Base-by-base conservation (phyloP, 768 basidiomycete genomes). In the Lactifluus rugatus region DNA sequence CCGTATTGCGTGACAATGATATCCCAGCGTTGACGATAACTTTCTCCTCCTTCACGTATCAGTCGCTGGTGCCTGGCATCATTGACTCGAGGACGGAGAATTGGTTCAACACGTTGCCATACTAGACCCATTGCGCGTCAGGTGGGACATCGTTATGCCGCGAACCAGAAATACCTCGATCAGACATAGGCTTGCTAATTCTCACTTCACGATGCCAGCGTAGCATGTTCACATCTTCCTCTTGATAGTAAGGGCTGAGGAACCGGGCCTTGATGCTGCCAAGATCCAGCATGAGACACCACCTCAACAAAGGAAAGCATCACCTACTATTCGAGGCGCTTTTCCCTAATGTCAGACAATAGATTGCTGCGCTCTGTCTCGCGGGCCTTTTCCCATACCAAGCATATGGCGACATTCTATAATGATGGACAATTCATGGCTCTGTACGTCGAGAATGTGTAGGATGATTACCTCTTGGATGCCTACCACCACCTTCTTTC, bases 301-400 rank as follows among this genome's bases (percentile, higher is more conserved):
- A 21, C 14, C 5, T 28, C 2, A 16, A 13, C 13, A 10, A 2
- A 23, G 34, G 31, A 11, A 25, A n/a, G 19, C 28, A 6, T n/a
- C 17, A 7, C 57, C 2, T 45, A 62, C 61, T 62, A 49, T 51
- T 59, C 57, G 6, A 60, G 59, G 28, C 61, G 57, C 21, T 47
- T 54, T 5, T 5, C 28, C 31, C 50, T 59, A 34, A 55, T 44
- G 21, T 44, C 47, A 32, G 52, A 48, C 25, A 62, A 46, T 47
- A 23, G 36, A 16, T 31, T 49, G 17, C 17, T 54, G 25, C 61
- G 57, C 26, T 52, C 52, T 11, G 28, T 28, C 17, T 45, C 36
- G 19, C 56, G 58, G 8, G 21, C 39, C 32, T 34, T 44, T 26
- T 47, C 56, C 60, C 56, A 62, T 10, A 19, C 23, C 32, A 34